These are phyloP conservation scores for Amanita molliuscula DNA, from an alignment of 768 basidiomycete species.

Conservation along the genomic window DNA sequence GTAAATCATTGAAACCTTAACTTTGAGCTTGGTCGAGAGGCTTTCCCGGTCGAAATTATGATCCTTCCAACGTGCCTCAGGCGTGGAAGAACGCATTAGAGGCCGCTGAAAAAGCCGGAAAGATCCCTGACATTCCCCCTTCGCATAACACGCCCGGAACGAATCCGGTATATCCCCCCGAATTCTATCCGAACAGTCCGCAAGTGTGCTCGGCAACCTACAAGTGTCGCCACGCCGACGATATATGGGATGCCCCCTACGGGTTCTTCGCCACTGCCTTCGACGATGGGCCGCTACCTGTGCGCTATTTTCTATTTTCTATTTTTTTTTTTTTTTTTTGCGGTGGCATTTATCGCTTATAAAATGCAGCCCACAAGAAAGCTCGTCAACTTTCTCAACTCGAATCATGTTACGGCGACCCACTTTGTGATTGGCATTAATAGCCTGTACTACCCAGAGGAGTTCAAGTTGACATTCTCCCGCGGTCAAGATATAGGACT, in stretches of 20 bases:
- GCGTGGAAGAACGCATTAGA: constrained; percentile 67
- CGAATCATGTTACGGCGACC: constrained; percentile 62
- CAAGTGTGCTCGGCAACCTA: constrained; percentile 71
- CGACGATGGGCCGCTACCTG: constrained; percentile 69
- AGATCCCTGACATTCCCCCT: constrained; percentile 59
- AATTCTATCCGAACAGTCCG: constrained; percentile 32
- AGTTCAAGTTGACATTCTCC: constrained; percentile 45
- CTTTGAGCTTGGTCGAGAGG: constrained; percentile 46
- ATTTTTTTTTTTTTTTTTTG: no score
- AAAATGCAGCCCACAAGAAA: constrained; percentile 23
- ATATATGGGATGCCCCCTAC: constrained; percentile 69
- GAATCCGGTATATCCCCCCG: constrained; percentile 36
- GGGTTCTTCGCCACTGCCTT: constrained; percentile 60
- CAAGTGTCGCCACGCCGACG: constrained; percentile 50
- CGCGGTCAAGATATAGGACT: constrained; percentile 36
- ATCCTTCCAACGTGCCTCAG: constrained; percentile 42
- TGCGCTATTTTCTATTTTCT: constrained; percentile 15
- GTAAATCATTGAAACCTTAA: background rate
- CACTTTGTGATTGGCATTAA: constrained; percentile 88
- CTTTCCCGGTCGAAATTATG: constrained; percentile 46
- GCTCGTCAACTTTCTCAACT: constrained; percentile 57
- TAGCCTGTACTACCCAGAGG: constrained; percentile 45
- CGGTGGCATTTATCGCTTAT: constrained; percentile 4
- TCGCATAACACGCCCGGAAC: constrained; percentile 26
- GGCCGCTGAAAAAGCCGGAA: constrained; percentile 53